Evolutionary conservation across 805 yeast species (phyloP), one percentile per base, ranked within the genome.

Genomic region (Zygosaccharomyces bisporus): DNA sequence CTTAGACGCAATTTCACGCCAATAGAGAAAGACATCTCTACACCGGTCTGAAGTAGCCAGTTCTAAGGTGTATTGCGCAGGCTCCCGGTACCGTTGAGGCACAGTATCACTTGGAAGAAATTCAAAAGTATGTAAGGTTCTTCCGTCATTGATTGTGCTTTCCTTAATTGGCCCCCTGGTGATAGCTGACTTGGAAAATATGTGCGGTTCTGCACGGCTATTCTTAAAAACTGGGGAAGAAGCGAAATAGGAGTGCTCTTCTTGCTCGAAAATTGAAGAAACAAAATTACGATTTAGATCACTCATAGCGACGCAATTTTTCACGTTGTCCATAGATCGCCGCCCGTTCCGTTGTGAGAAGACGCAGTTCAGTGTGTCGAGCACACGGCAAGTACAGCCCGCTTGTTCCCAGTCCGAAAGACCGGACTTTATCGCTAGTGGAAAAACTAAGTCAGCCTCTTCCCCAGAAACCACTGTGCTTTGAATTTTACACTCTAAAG

Each of bases 361-460:
- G 4, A 53, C 33, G 1, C 66, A 53, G 20, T 50, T 53, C 4
- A 63, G 38, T 2, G 63, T 43, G 32, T 62, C 67, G 25, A 56
- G 52, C 6, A 60, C 30, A 23, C 48, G 44, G 30, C 56, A 52
- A 6, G 48, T 34, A 16, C 45, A 44, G 21, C 65, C 63, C 2
- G 56, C 59, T 25, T 54, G 47, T 50, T 58, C 56, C 68, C 68
- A 63, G 25, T 59, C 54, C 2, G 58, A 35, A 19, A 52, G 17
- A 2, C 41, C 24, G 1, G 66, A 56, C 3, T 53, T 35, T 3
- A 58, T 54, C 10, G 63, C 56, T 7, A 86, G 20, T 0, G 95
- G 91, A 8, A 86, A 58, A 34, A 76, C 69, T 17, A 86, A 55
- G 6, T 83, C 73, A 0, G 81, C 69, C 41, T 68, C 66, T 30